Evolutionary conservation across 129 eudicot genomes (phyloP), one percentile per base, ranked within the genome.

Genomic region (Artemisia tridentata): DNA sequence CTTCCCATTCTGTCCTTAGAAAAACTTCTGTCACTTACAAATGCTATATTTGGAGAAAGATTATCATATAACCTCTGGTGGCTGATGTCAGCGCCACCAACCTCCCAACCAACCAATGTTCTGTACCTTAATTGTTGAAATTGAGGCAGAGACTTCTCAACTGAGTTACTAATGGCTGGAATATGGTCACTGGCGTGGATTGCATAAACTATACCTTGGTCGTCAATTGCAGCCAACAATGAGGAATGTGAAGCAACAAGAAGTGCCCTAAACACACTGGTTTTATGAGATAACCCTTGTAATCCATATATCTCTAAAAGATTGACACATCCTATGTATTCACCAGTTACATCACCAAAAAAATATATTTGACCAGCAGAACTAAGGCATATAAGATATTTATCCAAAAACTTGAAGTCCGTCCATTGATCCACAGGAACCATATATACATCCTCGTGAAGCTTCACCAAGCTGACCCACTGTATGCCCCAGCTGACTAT

Each of bases 11-110:
- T 60, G 58, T 48, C 81, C 25, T 38, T 53, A 20, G 57, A 56
- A 72, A 56, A 64, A 69, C 68, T 65, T 64, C 48, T 79, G 68
- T 78, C 78, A 63, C 19, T 51, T 19, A 68, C 63, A 69, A 72
- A 64, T 47, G 60, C 31, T 25, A 65, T 18, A 57, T 71, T 74
- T 17, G 48, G 80, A 63, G 85, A 75, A 27, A 70, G 63, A 72
- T 75, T 71, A 46, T 77, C 50, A 67, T 83, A 76, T 57, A 59
- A 69, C 83, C 88, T 85, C 76, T 76, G 97, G 68, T 81, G 82
- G 82, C 98, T 85, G 82, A 93, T 82, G 41, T 90, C 95, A 76
- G 85, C 77, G 78, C 87, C 87, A 75, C 92, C 98, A 63, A 79
- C 83, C 82, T 64, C 90, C 97, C 96, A 93, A 62, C 86, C 86